Evolutionary conservation across 2,329 filamentous ascomycete species (phyloP).

Genomic region (Lachnellula occidentalis): DNA sequence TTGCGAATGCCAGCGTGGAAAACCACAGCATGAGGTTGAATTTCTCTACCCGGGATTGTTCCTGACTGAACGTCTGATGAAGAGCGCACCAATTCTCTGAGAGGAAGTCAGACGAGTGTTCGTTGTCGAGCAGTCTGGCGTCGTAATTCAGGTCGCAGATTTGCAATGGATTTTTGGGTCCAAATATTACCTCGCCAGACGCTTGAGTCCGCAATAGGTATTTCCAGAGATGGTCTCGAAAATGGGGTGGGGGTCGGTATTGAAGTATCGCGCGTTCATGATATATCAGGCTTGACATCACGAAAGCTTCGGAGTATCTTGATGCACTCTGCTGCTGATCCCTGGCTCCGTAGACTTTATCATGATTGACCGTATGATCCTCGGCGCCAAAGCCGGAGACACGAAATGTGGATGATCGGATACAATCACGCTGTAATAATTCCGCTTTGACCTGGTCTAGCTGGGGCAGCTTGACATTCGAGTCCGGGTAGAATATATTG

Average conservation of each 20-base stretch:
- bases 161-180: neutral
- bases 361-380: slow-evolving; percentile 9
- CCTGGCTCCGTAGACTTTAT: slow-evolving; percentile 1
- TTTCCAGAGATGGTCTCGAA: neutral
- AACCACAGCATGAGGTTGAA: slow-evolving; percentile 29
- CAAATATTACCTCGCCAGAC: neutral
- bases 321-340: neutral
- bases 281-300: slow-evolving; percentile 3
- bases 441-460: neutral
- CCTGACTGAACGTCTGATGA: slow-evolving; percentile 13
- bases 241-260: neutral
- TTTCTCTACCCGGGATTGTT: slow-evolving; percentile 7
- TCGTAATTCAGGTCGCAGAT: neutral
- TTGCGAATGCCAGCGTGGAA: slow-evolving; percentile 19
- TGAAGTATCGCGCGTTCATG: neutral
- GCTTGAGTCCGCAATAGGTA: neutral
- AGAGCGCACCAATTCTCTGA: slow-evolving; percentile 18
- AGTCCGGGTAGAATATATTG: slow-evolving; percentile 4
- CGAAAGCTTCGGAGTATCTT: slow-evolving; percentile 1
- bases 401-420: slow-evolving; percentile 31
- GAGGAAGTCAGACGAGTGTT: slow-evolving; percentile 1
- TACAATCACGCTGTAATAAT: slow-evolving; percentile 25
- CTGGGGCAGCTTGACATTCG: neutral
- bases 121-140: neutral
- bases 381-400: slow-evolving; percentile 35